Conservation (phyloP, 495 filamentous ascomycete genomes). For the Talaromyces wortmannii region DNA sequence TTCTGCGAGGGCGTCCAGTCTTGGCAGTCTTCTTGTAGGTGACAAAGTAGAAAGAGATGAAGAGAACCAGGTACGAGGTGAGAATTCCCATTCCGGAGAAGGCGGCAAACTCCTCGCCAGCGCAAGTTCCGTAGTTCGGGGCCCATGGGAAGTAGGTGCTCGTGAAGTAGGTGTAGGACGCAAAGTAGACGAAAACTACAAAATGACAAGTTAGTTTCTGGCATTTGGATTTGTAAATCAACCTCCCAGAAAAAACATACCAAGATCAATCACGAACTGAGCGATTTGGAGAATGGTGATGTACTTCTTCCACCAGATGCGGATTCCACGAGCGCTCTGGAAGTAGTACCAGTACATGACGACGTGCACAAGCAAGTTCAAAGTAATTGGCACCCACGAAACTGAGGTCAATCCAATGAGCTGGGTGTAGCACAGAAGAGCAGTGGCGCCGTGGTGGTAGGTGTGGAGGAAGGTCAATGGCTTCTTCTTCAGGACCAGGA, state of each 20-base stretch:
- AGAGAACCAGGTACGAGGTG: constrained; percentile 89
- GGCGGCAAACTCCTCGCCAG: constrained; percentile 96
- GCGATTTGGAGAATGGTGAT: constrained; percentile 52
- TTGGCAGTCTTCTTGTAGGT: constrained; percentile 89
- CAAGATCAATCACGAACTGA: constrained; percentile 53
- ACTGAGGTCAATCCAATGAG: constrained; percentile 61
- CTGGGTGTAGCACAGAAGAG: constrained; percentile 66
- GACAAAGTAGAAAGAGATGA: constrained; percentile 97
- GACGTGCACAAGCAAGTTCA: constrained; percentile 66
- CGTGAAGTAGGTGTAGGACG: constrained; percentile 92
- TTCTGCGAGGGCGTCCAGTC: constrained; percentile 41
- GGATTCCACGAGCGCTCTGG: constrained; percentile 51
- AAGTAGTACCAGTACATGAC: constrained; percentile 66
- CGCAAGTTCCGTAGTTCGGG: constrained; percentile 77
- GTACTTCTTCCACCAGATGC: constrained; percentile 57
- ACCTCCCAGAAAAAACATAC: constrained; percentile 22
- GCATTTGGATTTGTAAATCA: not conserved
- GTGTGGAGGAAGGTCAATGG: constrained; percentile 72
- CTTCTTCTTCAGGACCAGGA: constrained; percentile 70
- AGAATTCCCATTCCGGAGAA: constrained; percentile 89
- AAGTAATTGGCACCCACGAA: constrained; percentile 60
- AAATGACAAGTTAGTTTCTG: constrained; percentile 6
- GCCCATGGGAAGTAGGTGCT: constrained; percentile 83
- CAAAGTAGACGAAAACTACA: constrained; percentile 85
- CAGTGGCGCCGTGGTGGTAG: constrained; percentile 69